Evolutionary conservation across 768 basidiomycete genomes (phyloP).

Genomic region (Phylloporus scabripes): DNA sequence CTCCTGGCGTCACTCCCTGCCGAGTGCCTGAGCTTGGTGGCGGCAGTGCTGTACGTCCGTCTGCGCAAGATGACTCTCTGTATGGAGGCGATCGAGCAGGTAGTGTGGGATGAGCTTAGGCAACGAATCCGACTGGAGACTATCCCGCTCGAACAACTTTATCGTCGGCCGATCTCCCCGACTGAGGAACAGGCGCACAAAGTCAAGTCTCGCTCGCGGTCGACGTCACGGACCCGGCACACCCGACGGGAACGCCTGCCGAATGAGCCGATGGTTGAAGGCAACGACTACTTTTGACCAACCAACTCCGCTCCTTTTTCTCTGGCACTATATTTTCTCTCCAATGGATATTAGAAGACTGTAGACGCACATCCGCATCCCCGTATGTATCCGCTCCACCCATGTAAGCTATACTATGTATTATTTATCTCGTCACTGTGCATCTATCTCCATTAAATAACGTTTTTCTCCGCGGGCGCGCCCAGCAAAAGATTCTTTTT

Average conservation of each 20-base stretch:
- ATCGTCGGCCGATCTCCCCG: slow-evolving; percentile 8
- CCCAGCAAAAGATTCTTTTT: background rate
- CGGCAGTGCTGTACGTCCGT: slow-evolving; percentile 30
- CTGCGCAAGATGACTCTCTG: slow-evolving; percentile 31
- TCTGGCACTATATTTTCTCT: background rate
- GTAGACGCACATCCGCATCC: background rate
- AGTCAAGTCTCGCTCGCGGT: background rate
- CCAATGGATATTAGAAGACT: background rate
- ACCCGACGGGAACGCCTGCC: background rate
- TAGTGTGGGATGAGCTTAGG: slow-evolving; percentile 32
- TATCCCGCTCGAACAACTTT: slow-evolving; percentile 16
- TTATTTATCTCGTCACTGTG: background rate
- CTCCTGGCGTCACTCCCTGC: slow-evolving; percentile 36
- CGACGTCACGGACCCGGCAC: background rate
- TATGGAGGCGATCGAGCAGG: slow-evolving; percentile 38
- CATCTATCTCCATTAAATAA: background rate
- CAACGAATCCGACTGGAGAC: slow-evolving; percentile 28
- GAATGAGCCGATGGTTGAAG: background rate
- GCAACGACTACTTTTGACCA: background rate
- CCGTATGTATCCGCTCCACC: background rate
- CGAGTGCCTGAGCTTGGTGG: slow-evolving; percentile 31
- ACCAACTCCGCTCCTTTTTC: background rate
- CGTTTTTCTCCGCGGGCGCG: background rate
- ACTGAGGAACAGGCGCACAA: background rate
- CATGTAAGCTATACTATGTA: background rate